phyloP scores from a whole-genome alignment of 2,329 filamentous ascomycete genomes.

The Talaromyces sp. region DNA sequence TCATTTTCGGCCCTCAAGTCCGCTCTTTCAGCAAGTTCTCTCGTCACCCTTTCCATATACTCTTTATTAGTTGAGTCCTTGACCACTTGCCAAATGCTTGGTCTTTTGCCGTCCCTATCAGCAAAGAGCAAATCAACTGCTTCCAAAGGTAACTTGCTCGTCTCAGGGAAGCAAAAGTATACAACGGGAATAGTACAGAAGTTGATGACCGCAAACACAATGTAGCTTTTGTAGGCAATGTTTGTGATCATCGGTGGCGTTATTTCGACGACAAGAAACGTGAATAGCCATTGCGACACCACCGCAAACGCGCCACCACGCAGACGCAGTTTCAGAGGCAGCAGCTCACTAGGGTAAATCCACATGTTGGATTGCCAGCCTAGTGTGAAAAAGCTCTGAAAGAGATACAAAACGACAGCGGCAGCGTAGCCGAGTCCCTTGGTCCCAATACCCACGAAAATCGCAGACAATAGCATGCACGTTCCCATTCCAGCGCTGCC shows the following conservation, averaged over 20 bases:
- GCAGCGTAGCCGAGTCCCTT: slow-evolving; percentile 28
- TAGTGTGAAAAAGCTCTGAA: slow-evolving; percentile 63
- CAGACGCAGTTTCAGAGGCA: slow-evolving; percentile 49
- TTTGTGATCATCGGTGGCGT: slow-evolving; percentile 36
- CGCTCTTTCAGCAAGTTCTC: slow-evolving; percentile 4
- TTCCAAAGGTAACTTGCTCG: slow-evolving; percentile 38
- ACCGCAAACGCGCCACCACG: slow-evolving; percentile 53
- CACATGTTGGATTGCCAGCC: slow-evolving; percentile 62
- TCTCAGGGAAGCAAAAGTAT: slow-evolving; percentile 51
- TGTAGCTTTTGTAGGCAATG: slow-evolving; percentile 38
- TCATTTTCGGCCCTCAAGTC: neutral
- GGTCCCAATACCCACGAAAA: slow-evolving; percentile 28
- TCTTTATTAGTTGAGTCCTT: slow-evolving; percentile 1
- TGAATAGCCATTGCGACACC: slow-evolving; percentile 51
- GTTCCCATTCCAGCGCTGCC: slow-evolving; percentile 5
- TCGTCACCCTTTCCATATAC: slow-evolving; percentile 4
- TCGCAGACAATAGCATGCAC: slow-evolving; percentile 33
- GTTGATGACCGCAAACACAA: slow-evolving; percentile 39
- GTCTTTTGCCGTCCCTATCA: slow-evolving; percentile 4
- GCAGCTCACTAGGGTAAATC: slow-evolving; percentile 47
- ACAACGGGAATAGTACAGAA: slow-evolving; percentile 46
- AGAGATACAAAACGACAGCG: slow-evolving; percentile 61
- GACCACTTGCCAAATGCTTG: slow-evolving; percentile 2
- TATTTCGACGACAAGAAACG: slow-evolving; percentile 50
- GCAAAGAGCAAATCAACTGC: slow-evolving; percentile 41